Percentiles rank a stretch among this genome's conserved stretches.
Conservation (phyloP, 495 filamentous ascomycete species). For the Gamarada debralockiae region DNA sequence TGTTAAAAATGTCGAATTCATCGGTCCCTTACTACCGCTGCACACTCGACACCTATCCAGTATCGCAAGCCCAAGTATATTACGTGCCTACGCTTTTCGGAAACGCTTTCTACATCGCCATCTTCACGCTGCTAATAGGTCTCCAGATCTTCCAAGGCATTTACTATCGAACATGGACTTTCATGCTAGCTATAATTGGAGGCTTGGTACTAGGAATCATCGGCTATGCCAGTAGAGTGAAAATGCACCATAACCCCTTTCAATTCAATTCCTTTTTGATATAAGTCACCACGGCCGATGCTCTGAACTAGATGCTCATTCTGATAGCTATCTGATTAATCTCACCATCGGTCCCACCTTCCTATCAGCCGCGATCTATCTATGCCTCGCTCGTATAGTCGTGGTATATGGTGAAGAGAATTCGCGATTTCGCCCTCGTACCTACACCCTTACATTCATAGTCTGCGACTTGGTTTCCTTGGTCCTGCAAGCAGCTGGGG, state of each 20-base stretch:
- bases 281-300: not conserved
- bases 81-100: not conserved
- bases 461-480: conserved; percentile 59
- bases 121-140: not conserved
- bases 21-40: not conserved
- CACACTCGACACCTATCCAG: too few relatives aligned
- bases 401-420: conserved; percentile 43
- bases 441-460: conserved; percentile 47
- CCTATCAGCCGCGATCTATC: conserved; percentile 58
- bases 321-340: too few relatives aligned
- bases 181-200: not conserved
- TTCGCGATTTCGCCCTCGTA: conserved; percentile 52
- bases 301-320: conserved; percentile 8
- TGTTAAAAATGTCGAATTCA: not conserved
- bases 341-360: conserved; percentile 64
- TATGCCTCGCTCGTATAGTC: conserved; percentile 57
- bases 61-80: too few relatives aligned
- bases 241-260: not conserved
- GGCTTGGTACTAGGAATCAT: not conserved
- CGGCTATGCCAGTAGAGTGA: not conserved
- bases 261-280: not conserved
- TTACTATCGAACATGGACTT: not conserved
- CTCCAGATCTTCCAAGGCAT: not conserved
- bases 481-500: conserved; percentile 57
- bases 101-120: not conserved